These are phyloP conservation scores for Apiotrichum sp. DNA, from an alignment of 1,284 basidiomycete genomes.

Conservation along the genomic window DNA sequence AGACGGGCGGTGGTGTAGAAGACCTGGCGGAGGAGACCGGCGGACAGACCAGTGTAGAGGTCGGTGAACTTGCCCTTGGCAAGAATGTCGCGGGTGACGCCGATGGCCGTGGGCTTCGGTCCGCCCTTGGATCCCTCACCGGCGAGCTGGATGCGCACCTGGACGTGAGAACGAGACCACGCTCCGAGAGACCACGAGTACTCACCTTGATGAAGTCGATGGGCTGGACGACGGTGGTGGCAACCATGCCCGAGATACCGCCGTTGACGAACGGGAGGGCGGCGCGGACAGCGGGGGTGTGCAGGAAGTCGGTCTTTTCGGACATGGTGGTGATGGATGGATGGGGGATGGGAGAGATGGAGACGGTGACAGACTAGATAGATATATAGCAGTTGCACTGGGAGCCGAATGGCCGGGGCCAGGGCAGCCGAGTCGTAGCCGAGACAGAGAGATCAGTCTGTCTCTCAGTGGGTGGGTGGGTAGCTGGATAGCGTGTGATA, in stretches of 20 bases:
- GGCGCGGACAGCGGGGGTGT: slow-evolving; percentile 1
- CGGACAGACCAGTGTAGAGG: slow-evolving; percentile 4
- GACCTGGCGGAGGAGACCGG: slow-evolving; percentile 3
- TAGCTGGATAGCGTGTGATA: too few species aligned
- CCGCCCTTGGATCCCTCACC: slow-evolving; percentile 1
- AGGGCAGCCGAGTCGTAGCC: too few species aligned
- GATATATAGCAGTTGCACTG: too few species aligned
- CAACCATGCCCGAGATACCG: slow-evolving; percentile 2
- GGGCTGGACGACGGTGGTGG: slow-evolving; percentile 4
- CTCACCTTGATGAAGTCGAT: slow-evolving; percentile 1
- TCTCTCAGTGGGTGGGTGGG: too few species aligned
- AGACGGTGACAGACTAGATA: too few species aligned
- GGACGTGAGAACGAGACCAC: too few species aligned
- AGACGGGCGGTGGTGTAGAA: slow-evolving; percentile 4
- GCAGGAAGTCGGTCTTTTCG: not conserved
- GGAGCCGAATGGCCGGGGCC: too few species aligned
- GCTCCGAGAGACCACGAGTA: too few species aligned
- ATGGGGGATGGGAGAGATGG: too few species aligned
- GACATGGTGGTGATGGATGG: not conserved
- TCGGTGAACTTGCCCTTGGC: slow-evolving; percentile 1
- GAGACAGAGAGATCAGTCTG: too few species aligned
- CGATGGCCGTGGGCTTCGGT: slow-evolving; percentile 1
- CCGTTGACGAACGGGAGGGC: slow-evolving; percentile 4
- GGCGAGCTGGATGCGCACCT: slow-evolving; percentile 5
- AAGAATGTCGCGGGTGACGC: not conserved